These are phyloP conservation scores for Phellopilus nigrolimitatus DNA, from an alignment of 1,284 basidiomycete genomes.

Conservation along the genomic window DNA sequence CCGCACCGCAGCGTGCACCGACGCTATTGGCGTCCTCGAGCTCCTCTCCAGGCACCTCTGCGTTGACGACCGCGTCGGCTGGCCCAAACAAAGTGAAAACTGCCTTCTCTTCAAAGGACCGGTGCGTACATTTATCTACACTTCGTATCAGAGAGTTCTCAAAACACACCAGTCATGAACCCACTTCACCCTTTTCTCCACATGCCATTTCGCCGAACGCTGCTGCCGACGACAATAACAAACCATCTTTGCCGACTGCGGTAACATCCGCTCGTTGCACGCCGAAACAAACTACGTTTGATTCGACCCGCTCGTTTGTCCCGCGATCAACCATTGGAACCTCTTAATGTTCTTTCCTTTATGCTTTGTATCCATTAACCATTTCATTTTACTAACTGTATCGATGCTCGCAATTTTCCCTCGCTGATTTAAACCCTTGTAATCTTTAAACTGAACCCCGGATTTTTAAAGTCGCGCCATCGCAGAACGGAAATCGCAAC, in stretches of 20 bases:
- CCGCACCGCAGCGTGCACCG: neutral
- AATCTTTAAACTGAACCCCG: neutral
- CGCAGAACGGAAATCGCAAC: constrained; percentile 15
- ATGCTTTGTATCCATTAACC: neutral
- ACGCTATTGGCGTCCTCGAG: neutral
- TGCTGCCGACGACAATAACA: neutral
- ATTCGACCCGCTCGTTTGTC: constrained; percentile 7
- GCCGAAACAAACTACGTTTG: constrained; percentile 2
- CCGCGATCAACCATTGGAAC: constrained; percentile 17
- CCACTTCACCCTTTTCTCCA: neutral
- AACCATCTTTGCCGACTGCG: neutral
- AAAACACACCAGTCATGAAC: constrained; percentile 18
- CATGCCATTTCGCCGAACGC: neutral
- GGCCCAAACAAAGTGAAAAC: constrained; percentile 2
- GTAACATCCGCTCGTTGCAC: constrained; percentile 10
- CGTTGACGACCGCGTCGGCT: neutral
- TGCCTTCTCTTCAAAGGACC: constrained; percentile 9
- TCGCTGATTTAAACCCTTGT: neutral
- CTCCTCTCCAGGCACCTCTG: neutral
- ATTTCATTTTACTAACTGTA: constrained; percentile 1
- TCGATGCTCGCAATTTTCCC: neutral
- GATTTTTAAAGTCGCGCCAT: constrained; percentile 10
- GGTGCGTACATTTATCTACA: constrained; percentile 12
- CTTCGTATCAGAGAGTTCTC: constrained; percentile 17
- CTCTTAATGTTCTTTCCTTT: constrained; percentile 1